Percentiles rank a stretch among this genome's conserved stretches.
Evolutionary conservation across 257 asterid genomes (phyloP).

Genomic region (Cordia subcordata): DNA sequence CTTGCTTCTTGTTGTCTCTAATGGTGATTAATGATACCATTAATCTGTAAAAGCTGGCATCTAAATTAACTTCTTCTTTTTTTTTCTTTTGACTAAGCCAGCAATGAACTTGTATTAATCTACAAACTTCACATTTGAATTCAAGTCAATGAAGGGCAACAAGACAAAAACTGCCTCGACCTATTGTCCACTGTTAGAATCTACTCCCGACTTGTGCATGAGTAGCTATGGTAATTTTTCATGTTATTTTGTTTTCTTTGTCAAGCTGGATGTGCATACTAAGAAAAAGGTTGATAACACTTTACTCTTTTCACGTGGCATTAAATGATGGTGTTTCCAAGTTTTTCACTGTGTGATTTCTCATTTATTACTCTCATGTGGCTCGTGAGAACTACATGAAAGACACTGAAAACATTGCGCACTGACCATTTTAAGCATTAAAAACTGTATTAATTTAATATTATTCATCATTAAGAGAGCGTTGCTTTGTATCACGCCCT

Average conservation of each 20-base stretch:
- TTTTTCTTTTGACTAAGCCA: no score
- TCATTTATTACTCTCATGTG: slow-evolving; percentile 4
- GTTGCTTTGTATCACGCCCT: no score
- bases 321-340: slow-evolving; percentile 31
- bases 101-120: no score
- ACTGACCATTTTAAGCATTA: no score
- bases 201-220: slow-evolving; percentile 11
- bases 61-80: no score
- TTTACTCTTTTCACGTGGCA: slow-evolving; percentile 49
- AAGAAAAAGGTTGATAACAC: slow-evolving; percentile 29
- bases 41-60: slow-evolving; percentile 22
- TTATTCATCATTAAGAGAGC: no score
- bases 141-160: no score
- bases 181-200: no score
- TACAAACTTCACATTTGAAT: no score
- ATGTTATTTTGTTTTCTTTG: slow-evolving; percentile 28
- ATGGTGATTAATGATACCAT: slow-evolving; percentile 23
- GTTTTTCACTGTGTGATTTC: slow-evolving; percentile 24
- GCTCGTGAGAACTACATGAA: slow-evolving; percentile 8
- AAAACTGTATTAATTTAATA: no score
- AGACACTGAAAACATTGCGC: no score
- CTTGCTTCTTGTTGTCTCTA: slow-evolving; percentile 3
- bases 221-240: slow-evolving; percentile 7
- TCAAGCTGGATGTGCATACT: slow-evolving; percentile 25
- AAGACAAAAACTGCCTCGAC: no score